Evolutionary conservation across 2,329 filamentous ascomycete genomes (phyloP).

Genomic region (Colletotrichum gloeosporioides): DNA sequence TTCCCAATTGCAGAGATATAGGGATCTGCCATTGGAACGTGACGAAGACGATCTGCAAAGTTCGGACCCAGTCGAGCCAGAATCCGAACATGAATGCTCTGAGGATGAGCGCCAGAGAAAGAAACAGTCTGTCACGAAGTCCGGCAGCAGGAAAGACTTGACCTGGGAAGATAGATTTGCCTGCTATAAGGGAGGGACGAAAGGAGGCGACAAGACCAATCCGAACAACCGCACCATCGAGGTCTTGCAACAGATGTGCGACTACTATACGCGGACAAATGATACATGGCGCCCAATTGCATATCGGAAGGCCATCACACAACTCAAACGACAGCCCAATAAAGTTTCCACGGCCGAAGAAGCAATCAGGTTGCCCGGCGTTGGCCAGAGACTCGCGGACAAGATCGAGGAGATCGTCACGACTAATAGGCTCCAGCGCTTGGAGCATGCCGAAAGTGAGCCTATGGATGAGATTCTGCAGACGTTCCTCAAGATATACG

Average conservation of each 20-base stretch:
- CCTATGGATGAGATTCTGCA: slow-evolving; percentile 69
- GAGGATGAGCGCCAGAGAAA: slow-evolving; percentile 32
- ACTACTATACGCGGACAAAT: slow-evolving; percentile 75
- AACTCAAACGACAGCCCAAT: slow-evolving; percentile 67
- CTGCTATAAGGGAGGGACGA: slow-evolving; percentile 59
- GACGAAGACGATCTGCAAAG: slow-evolving; percentile 48
- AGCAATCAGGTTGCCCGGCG: slow-evolving; percentile 69
- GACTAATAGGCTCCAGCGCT: slow-evolving; percentile 72
- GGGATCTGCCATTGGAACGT: slow-evolving; percentile 61
- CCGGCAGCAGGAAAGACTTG: slow-evolving; percentile 31
- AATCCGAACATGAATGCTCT: slow-evolving; percentile 21
- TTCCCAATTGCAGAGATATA: slow-evolving; percentile 62
- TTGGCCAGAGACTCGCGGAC: slow-evolving; percentile 75
- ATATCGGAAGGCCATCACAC: slow-evolving; percentile 80
- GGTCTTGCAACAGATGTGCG: slow-evolving; percentile 77
- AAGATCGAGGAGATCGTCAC: slow-evolving; percentile 91
- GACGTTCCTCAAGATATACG: slow-evolving; percentile 80
- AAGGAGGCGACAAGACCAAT: slow-evolving; percentile 51
- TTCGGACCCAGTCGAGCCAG: slow-evolving; percentile 23
- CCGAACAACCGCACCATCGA: slow-evolving; percentile 80
- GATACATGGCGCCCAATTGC: slow-evolving; percentile 79
- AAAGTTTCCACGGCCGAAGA: slow-evolving; percentile 74
- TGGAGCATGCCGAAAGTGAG: slow-evolving; percentile 74
- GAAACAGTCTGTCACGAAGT: slow-evolving; percentile 25
- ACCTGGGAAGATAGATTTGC: slow-evolving; percentile 55